Evolutionary conservation across 2,329 filamentous ascomycete genomes (phyloP).

Genomic region (Ceratocystis diversiconidia): DNA sequence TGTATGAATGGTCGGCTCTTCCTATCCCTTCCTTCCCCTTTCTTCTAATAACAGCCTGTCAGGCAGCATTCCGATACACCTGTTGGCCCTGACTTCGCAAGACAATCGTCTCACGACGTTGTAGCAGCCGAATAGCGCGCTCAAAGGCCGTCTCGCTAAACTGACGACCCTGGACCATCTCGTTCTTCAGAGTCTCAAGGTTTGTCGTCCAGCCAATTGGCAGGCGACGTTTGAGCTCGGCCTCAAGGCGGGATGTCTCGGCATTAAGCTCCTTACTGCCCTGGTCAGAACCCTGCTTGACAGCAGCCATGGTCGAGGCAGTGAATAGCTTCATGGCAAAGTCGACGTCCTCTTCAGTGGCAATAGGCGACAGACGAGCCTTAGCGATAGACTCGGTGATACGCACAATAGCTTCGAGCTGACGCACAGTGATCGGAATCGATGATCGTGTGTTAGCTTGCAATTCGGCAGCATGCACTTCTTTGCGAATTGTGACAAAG

Average conservation of each 20-base stretch:
- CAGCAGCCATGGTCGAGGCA: constrained; percentile 93
- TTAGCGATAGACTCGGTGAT: constrained; percentile 95
- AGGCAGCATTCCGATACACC: constrained; percentile 60
- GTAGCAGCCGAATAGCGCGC: constrained; percentile 70
- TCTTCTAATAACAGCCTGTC: constrained; percentile 18
- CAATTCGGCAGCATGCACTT: constrained; percentile 82
- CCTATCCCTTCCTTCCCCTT: background rate
- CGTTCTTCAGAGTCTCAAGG: constrained; percentile 67
- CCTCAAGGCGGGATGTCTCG: constrained; percentile 73
- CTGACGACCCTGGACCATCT: constrained; percentile 84
- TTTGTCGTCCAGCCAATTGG: constrained; percentile 95
- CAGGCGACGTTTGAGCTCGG: constrained; percentile 71
- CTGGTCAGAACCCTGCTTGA: constrained; percentile 73
- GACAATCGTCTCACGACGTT: constrained; percentile 74
- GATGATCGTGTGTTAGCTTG: constrained; percentile 81
- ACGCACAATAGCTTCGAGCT: constrained; percentile 91
- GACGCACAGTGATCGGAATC: constrained; percentile 93
- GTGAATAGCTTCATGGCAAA: constrained; percentile 95
- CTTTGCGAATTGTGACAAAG: constrained; percentile 88
- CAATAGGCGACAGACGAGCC: constrained; percentile 69
- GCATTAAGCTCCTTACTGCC: constrained; percentile 83
- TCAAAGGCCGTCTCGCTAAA: constrained; percentile 80
- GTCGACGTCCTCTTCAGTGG: constrained; percentile 83
- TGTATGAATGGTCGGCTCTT: background rate
- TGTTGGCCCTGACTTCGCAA: constrained; percentile 63